Conservation (phyloP, 768 basidiomycete genomes). For the Mycena galopus region DNA sequence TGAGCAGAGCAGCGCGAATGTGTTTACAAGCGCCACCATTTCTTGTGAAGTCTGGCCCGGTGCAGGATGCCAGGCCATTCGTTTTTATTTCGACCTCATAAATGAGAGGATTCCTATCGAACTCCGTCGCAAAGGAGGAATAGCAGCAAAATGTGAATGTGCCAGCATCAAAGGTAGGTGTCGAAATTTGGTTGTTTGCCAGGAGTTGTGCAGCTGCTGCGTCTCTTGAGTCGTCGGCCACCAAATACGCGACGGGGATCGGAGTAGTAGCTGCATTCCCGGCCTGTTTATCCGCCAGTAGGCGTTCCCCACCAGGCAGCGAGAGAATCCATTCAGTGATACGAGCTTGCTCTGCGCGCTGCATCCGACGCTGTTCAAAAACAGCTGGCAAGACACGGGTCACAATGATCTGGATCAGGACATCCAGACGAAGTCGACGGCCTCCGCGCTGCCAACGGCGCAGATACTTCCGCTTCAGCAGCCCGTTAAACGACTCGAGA, state of each 20-base stretch:
- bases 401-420: conserved; percentile 14
- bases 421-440: neutral
- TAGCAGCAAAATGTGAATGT: conserved; percentile 12
- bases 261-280: too few species aligned
- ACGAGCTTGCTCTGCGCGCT: conserved; percentile 2
- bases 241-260: neutral
- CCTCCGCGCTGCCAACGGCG: conserved; percentile 2
- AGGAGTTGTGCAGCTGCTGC: neutral
- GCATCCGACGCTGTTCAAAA: conserved; percentile 24
- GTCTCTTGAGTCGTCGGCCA: neutral
- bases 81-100: neutral
- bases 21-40: conserved; percentile 14
- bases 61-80: conserved; percentile 3
- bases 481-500: neutral
- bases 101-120: neutral
- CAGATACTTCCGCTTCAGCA: neutral
- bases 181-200: neutral
- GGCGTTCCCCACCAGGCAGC: neutral
- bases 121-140: neutral
- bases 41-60: neutral
- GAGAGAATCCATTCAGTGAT: neutral
- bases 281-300: neutral
- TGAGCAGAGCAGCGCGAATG: conserved; percentile 1
- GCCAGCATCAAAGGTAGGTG: neutral
- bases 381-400: conserved; percentile 34